Evolutionary conservation across 805 yeast genomes (phyloP), one percentile per base, ranked within the genome.

Genomic region (Priceomyces medius): DNA sequence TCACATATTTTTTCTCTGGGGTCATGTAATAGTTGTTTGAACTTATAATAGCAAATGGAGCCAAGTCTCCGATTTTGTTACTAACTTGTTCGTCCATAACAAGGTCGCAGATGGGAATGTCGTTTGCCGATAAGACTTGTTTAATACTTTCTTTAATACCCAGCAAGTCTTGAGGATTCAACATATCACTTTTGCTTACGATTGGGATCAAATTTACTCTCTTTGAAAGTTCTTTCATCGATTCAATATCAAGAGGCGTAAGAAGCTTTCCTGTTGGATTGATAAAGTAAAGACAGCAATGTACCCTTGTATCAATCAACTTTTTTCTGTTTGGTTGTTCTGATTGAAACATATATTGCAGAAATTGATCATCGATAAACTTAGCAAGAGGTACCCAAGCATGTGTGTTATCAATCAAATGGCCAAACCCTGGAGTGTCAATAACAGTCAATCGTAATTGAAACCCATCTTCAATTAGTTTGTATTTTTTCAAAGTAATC

Each of bases 201-300:
- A 70, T 60, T 0, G 76, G 76, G 32, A 70, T 61, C 20, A 70
- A 51, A 43, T 68, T 69, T 10, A 63, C 71, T 29, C 64, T 44
- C 35, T 51, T 48, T 8, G 64, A 48, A 19, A 70, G 49, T 20
- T 57, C 56, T 41, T 59, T 58, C 71, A 70, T 66, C 9, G 71
- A 50, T 33, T 49, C 53, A 27, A 66, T 53, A 48, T 70, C 74
- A 33, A 66, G 53, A 1, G 64, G 60, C 16, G 58, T 51, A 42
- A 70, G 48, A 3, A 81, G 76, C 45, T 73, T 76, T 31, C 81
- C 80, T 3, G 82, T 72, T 0, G 96, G 91, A 4, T 80, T 74
- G 40, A 91, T 71, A 58, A 91, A 86, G 66, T 88, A 91, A 34
- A 91, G 61, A 58, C 97, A 88, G 26, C 82, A 86, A 66, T 91